Base-by-base conservation (phyloP, 2,329 filamentous ascomycete genomes). In the Myrmaecium sp. region DNA sequence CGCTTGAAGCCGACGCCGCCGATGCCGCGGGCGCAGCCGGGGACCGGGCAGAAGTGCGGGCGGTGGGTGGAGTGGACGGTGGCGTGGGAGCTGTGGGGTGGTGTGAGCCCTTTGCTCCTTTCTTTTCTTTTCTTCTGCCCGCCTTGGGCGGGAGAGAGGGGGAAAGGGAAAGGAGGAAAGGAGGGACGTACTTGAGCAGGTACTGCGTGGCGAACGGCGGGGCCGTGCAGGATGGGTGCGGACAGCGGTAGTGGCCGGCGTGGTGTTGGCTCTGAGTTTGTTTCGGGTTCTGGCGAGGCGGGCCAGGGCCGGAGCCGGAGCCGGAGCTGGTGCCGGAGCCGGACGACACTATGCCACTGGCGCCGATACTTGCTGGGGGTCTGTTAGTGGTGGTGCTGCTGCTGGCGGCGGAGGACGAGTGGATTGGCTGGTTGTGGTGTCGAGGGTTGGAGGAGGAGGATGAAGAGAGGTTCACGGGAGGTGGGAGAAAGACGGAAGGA, bases 141-240 rank as follows among this genome's bases (percentile, higher is more conserved):
- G n/a, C n/a, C n/a, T n/a, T n/a, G 19, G 14, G 8, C 12, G 13
- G 14, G 5, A 7, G n/a, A 25, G 25, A 17, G 19, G 17, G 28
- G 8, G 4, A 29, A 11, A 14, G 12, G 11, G 31, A 18, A 11
- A 30, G 11, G 17, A 4, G 17, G 16, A 23, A 14, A 18, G 16
- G 15, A 26, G 17, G 3, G 9, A 47, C 64, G 49, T 45, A 72
- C 67, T 82, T 86, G 13, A 86, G 57, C 6, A 86, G 59, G 52
- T 74, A 74, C 35, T 74, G 69, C 0, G 80, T 89, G 40, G 81
- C 75, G 38, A 89, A 89, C 0, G 80, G 72, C 16, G 61, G 52
- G 2, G 79, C 78, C 19, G 49, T 77, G 46, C 80, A 89, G 6
- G 73, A 74, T 5, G 59, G 53, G 43, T 62, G 55, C 55, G 40